A percentile compares a stretch with the other conserved stretches of the same genome.
Evolutionary conservation across 2,329 filamentous ascomycete species (phyloP).

Genomic region (Hymenoscyphus linearis): DNA sequence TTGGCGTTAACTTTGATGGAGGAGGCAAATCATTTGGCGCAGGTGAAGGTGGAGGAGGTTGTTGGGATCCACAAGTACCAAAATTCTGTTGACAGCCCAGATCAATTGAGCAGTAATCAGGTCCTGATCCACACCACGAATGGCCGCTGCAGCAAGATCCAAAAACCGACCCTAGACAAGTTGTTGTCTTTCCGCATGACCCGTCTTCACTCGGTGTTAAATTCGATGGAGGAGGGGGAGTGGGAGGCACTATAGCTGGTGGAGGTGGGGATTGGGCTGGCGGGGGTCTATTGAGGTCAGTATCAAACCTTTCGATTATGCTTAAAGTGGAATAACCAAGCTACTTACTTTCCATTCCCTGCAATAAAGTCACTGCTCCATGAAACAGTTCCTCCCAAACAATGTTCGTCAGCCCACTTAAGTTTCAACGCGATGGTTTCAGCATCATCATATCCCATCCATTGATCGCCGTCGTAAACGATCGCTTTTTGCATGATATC

Average conservation of each 20-base stretch:
- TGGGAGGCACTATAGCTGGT: background rate
- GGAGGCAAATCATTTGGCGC: no score
- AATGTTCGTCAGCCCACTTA: slow-evolving; percentile 24
- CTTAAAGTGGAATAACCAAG: background rate
- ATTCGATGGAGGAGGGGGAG: background rate
- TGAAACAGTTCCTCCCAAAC: slow-evolving; percentile 28
- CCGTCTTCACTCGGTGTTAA: slow-evolving; percentile 9
- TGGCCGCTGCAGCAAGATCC: slow-evolving; percentile 13
- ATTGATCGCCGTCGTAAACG: slow-evolving; percentile 34
- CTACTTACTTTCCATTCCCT: slow-evolving; percentile 18
- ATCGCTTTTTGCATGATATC: slow-evolving; percentile 25
- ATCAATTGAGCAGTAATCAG: slow-evolving; percentile 8
- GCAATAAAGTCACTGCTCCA: slow-evolving; percentile 29
- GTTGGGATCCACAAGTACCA: slow-evolving; percentile 10
- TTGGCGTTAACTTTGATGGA: no score
- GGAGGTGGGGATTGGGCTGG: background rate
- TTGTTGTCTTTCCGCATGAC: slow-evolving; percentile 8
- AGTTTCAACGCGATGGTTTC: slow-evolving; percentile 34
- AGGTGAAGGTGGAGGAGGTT: background rate
- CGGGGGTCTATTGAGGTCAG: slow-evolving; percentile 8
- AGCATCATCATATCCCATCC: slow-evolving; percentile 38
- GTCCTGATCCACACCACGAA: slow-evolving; percentile 14
- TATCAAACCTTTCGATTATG: background rate
- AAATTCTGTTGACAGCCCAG: slow-evolving; percentile 9
- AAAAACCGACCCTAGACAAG: slow-evolving; percentile 10